Evolutionary conservation across 2,329 filamentous ascomycete genomes (phyloP), one percentile per base, ranked within the genome.

Genomic region (Phoma sp.): DNA sequence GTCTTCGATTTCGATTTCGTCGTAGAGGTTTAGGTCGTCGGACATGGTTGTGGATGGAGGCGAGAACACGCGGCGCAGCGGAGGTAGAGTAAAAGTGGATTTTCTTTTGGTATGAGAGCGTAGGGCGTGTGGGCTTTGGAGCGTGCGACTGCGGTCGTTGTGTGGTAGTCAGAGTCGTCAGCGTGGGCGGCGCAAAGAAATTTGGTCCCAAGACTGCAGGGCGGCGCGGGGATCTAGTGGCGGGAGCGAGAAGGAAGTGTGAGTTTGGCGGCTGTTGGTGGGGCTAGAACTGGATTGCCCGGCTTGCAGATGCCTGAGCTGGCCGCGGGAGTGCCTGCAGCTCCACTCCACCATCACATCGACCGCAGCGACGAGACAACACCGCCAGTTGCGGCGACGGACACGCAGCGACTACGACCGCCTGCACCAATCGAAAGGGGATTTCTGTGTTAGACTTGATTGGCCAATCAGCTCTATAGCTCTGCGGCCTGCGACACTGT

Each of bases 1-100:
- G 78, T 99, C 95, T 76, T 98, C 93, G 79, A 98, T 97, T 75
- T 98, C 93, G 77, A 98, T 93, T 77, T 97, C 93, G 71, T 98
- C 93, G 81, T 98, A 98, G 69, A 96, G 89, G 64, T 89, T 86
- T 10, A 68, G 18, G n/a, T 73, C 70, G 64, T 74, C 71, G 40
- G 68, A 67, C 71, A 74, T 74, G 55, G 11, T 49, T 36, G 14
- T 7, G 32, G 11, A 9, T 29, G 27, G 29, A 11, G 7, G 29
- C 11, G 29, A 30, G 29, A 11, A 7, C 29, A 11, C 1, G 29
- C 7, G 32, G 32, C 32, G 32, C 32, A 33, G 13, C 13, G 32
- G 9, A 9, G 27, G 27, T 45, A 18, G 18, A 18, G 18, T 18
- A 18, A 18, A 2, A 18, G 18, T 18, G 18, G 18, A 18, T 18